Conservation (phyloP, 176 grass and related monocot genomes). For the Oryza brachyantha region DNA sequence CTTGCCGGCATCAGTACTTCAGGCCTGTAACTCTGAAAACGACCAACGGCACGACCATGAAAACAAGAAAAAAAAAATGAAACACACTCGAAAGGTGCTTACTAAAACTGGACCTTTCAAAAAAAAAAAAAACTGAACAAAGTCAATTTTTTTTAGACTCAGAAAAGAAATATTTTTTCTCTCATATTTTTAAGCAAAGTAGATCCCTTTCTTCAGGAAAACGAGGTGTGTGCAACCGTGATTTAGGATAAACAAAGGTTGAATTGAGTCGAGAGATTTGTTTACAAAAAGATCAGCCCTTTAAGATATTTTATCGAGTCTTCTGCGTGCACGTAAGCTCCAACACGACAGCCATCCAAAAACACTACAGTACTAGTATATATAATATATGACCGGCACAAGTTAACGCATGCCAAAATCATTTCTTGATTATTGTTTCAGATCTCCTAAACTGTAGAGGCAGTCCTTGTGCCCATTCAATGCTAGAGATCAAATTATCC, state of each 20-base stretch:
- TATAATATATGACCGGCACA: not conserved
- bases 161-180: no score
- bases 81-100: not conserved
- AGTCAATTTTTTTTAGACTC: no score
- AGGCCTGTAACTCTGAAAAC: not conserved
- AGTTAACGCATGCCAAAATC: not conserved
- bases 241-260: not conserved
- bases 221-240: not conserved
- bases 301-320: not conserved
- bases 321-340: slow-evolving; percentile 34
- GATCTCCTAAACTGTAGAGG: not conserved
- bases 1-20: not conserved
- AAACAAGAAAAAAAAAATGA: not conserved
- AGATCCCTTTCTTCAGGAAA: slow-evolving; percentile 24
- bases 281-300: not conserved
- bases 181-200: not conserved
- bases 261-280: not conserved
- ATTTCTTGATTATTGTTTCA: not conserved
- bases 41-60: no score
- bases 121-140: not conserved
- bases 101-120: no score
- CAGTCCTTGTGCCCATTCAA: not conserved
- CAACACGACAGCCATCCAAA: not conserved
- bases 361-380: not conserved
- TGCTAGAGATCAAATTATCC: not conserved